These are phyloP conservation scores for Physaria fendleri DNA, from an alignment of 345 rosid genomes.

Conservation along the genomic window DNA sequence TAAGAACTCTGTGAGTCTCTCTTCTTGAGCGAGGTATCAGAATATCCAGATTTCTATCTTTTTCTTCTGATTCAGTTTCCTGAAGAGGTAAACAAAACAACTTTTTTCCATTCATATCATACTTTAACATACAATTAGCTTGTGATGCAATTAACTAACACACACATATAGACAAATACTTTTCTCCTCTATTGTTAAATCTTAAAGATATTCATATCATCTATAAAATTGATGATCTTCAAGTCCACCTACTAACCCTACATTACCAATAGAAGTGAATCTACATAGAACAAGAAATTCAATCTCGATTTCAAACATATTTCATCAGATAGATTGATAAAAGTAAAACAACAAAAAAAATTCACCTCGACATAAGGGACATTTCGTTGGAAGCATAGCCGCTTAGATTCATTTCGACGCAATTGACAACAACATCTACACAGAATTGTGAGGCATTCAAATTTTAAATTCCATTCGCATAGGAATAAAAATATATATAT, in stretches of 20 bases:
- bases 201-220: background rate
- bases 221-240: background rate
- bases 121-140: background rate
- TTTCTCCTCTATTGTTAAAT: slow-evolving; percentile 12
- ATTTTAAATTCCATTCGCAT: background rate
- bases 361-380: too few species aligned
- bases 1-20: slow-evolving; percentile 30
- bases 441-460: background rate
- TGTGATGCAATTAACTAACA: too few species aligned
- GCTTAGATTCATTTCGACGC: slow-evolving; percentile 16
- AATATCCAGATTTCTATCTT: slow-evolving; percentile 4
- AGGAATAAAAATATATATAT: background rate
- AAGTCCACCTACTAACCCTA: too few species aligned
- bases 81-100: background rate
- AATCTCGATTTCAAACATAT: background rate
- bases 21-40: slow-evolving; percentile 6
- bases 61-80: slow-evolving; percentile 19
- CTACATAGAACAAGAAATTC: background rate
- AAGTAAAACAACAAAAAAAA: background rate
- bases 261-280: background rate
- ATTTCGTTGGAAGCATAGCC: background rate
- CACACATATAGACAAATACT: slow-evolving; percentile 9
- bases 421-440: slow-evolving; percentile 11
- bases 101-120: background rate
- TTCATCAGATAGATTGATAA: too few species aligned